Evolutionary conservation across 192 early-diverging fungal genomes (phyloP).

Genomic region (Entomortierella beljakovae): DNA sequence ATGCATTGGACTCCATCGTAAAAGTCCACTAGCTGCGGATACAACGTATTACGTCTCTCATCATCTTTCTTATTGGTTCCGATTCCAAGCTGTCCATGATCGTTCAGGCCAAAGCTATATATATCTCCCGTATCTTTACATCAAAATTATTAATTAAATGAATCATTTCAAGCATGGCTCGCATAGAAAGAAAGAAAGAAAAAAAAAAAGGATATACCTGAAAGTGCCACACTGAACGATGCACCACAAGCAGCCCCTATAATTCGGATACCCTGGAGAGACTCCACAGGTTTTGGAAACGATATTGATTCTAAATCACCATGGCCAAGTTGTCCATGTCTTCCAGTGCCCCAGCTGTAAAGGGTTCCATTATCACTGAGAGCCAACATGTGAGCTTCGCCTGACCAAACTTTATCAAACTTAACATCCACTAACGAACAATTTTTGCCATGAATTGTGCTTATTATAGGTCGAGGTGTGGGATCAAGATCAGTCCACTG

Average conservation of each 20-base stretch:
- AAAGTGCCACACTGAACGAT: conserved; percentile 42
- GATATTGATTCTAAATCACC: conserved; percentile 33
- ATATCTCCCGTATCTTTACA: conserved; percentile 50
- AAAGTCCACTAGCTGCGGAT: conserved; percentile 52
- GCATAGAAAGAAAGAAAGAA: not conserved
- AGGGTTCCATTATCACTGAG: conserved; percentile 30
- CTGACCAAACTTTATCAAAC: conserved; percentile 34
- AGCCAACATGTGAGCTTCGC: conserved; percentile 52
- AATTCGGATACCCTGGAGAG: conserved; percentile 49
- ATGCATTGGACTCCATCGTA: not conserved
- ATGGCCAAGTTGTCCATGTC: conserved; percentile 57
- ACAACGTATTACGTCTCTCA: conserved; percentile 23
- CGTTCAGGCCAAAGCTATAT: conserved; percentile 56
- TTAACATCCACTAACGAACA: not conserved
- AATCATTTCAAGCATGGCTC: not conserved
- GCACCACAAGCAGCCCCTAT: conserved; percentile 52
- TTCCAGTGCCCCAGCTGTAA: conserved; percentile 55
- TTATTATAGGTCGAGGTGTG: not conserved
- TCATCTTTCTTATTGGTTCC: not conserved
- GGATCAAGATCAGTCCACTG: conserved; percentile 17
- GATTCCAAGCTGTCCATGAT: conserved; percentile 52
- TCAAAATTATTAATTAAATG: not conserved
- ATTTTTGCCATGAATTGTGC: not conserved
- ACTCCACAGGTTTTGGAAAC: conserved; percentile 42
- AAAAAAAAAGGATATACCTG: conserved; percentile 6